Conservation (phyloP, 1,284 basidiomycete species). For the Trametes pubescens region DNA sequence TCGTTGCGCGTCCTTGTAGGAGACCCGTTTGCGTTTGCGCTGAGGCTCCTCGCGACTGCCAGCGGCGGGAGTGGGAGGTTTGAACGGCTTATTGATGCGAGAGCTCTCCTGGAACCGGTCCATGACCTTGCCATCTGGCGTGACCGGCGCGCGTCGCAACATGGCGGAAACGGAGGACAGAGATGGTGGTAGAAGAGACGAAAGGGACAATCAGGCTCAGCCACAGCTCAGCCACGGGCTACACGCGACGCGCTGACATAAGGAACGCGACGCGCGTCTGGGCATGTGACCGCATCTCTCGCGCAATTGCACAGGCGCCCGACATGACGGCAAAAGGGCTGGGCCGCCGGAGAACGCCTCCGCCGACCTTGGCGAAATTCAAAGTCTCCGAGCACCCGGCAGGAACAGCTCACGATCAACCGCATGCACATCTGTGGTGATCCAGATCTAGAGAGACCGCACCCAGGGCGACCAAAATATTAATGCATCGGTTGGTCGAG, state of each 20-base stretch:
- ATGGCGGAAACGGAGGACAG: constrained; percentile 46
- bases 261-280: constrained; percentile 28
- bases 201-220: constrained; percentile 15
- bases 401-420: not conserved
- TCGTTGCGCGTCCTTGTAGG: constrained; percentile 74
- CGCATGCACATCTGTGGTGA: not conserved
- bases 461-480: not conserved
- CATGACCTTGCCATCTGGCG: constrained; percentile 69
- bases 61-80: constrained; percentile 65
- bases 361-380: not conserved
- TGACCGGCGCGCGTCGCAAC: constrained; percentile 75
- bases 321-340: not conserved
- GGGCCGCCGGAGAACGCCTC: not conserved
- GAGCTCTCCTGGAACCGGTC: constrained; percentile 74
- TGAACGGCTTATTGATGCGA: constrained; percentile 82
- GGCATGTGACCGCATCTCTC: constrained; percentile 29
- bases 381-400: no score
- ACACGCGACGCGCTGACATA: constrained; percentile 14
- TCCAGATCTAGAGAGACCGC: not conserved
- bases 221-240: constrained; percentile 11
- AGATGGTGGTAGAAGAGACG: constrained; percentile 12
- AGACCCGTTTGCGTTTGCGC: constrained; percentile 85
- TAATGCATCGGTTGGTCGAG: not conserved
- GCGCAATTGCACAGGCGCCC: not conserved
- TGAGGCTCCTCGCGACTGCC: constrained; percentile 67